Percentiles rank a stretch among this genome's conserved stretches.
Evolutionary conservation across 768 basidiomycete species (phyloP).

Genomic region (Suillus bovinus): DNA sequence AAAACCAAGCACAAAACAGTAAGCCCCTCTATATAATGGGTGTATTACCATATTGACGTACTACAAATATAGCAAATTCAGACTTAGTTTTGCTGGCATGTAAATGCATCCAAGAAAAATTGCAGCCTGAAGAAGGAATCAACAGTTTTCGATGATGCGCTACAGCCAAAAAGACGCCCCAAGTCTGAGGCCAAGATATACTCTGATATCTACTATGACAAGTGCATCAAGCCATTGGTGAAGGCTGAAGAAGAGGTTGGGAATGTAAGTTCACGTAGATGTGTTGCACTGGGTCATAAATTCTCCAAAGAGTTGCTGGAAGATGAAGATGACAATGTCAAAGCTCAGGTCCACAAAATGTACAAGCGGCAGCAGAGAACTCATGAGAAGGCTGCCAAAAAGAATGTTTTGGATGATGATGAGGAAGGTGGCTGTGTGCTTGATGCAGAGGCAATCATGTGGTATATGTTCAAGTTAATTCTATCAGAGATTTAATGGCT

Average conservation of each 20-base stretch:
- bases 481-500: not conserved
- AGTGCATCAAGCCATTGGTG: conserved; percentile 9
- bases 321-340: not conserved
- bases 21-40: not conserved
- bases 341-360: not conserved
- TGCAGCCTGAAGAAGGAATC: not conserved
- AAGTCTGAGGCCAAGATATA: not conserved
- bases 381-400: not conserved
- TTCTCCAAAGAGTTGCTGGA: conserved; percentile 7
- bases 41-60: not conserved
- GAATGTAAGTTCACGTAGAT: not conserved
- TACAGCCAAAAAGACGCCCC: not conserved
- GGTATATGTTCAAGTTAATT: not conserved
- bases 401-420: not conserved
- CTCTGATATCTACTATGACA: not conserved
- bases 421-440: not conserved
- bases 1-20: not conserved
- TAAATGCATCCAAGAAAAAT: not conserved
- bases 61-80: not conserved
- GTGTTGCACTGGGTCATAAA: not conserved
- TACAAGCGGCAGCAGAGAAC: conserved; percentile 1
- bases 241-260: conserved; percentile 8
- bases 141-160: not conserved
- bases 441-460: not conserved
- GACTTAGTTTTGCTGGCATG: conserved; percentile 10